Conservation (phyloP, 805 yeast species). For the Candida koratica region DNA sequence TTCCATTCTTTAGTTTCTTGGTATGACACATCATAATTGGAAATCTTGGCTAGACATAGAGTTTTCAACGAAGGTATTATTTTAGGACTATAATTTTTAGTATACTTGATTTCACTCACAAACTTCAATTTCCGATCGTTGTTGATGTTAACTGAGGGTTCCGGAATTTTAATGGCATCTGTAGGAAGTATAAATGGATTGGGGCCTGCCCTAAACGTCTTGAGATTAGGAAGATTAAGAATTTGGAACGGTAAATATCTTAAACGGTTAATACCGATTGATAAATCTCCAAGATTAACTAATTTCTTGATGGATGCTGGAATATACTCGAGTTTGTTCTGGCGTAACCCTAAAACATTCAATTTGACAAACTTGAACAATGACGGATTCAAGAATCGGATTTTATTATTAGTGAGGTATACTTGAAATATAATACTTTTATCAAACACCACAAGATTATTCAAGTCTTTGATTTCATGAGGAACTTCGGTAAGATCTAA, state of each 20-base stretch:
- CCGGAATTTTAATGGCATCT: conserved; percentile 21
- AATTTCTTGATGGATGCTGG: conserved; percentile 47
- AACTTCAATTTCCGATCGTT: conserved; percentile 20
- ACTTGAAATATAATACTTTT: conserved; percentile 38
- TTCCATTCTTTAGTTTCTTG: conserved; percentile 57
- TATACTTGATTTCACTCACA: conserved; percentile 27
- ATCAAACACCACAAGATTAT: conserved; percentile 46
- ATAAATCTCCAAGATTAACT: conserved; percentile 43
- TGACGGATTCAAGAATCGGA: conserved; percentile 46
- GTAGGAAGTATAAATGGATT: conserved; percentile 38
- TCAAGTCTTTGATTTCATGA: conserved; percentile 54
- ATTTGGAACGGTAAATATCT: conserved; percentile 52
- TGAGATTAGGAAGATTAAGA: conserved; percentile 40
- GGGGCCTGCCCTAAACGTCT: conserved; percentile 52
- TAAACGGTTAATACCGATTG: conserved; percentile 50
- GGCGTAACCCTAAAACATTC: conserved; percentile 50
- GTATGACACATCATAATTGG: conserved; percentile 49
- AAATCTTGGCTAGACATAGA: conserved; percentile 45
- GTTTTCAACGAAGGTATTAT: conserved; percentile 46
- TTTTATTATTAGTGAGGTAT: conserved; percentile 47
- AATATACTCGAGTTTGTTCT: conserved; percentile 43
- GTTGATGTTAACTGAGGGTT: conserved; percentile 17
- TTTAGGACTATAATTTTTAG: conserved; percentile 6
- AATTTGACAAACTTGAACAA: conserved; percentile 49
- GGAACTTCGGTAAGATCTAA: conserved; percentile 49